These are phyloP conservation scores for Rhytidhysteron rufulum DNA, from an alignment of 2,329 filamentous ascomycete species.

Conservation along the genomic window DNA sequence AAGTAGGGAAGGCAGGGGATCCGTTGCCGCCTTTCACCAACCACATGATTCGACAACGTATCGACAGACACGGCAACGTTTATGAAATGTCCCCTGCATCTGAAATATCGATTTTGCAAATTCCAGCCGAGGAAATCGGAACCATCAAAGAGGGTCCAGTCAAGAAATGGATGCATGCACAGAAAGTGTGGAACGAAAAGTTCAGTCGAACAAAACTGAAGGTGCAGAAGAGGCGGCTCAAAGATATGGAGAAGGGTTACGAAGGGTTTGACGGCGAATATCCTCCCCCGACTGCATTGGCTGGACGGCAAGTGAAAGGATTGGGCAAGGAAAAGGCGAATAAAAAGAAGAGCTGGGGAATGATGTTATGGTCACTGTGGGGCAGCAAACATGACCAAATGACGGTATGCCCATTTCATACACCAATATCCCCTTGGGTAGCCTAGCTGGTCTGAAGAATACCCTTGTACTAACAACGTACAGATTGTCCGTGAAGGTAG, in stretches of 20 bases:
- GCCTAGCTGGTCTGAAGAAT: conserved; percentile 1
- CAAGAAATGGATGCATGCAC: conserved; percentile 76
- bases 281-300: conserved; percentile 81
- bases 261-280: conserved; percentile 66
- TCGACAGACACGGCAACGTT: conserved; percentile 73
- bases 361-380: conserved; percentile 83
- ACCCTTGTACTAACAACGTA: conserved; percentile 1
- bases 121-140: conserved; percentile 65
- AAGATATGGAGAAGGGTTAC: conserved; percentile 69
- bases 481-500: conserved; percentile 32
- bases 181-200: conserved; percentile 67
- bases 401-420: conserved; percentile 49
- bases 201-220: conserved; percentile 67
- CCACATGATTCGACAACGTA: conserved; percentile 88
- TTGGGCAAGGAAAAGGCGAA: conserved; percentile 49
- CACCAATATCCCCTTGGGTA: not conserved
- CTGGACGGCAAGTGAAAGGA: conserved; percentile 59
- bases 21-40: conserved; percentile 72
- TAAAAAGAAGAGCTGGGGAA: conserved; percentile 68
- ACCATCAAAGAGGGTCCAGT: conserved; percentile 77
- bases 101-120: conserved; percentile 63
- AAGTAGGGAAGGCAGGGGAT: conserved; percentile 83
- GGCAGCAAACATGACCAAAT: conserved; percentile 83
- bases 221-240: conserved; percentile 69
- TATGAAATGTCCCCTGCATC: conserved; percentile 62